phyloP scores from a whole-genome alignment of 192 early-diverging fungal genomes.

The Coemansia sp. region DNA sequence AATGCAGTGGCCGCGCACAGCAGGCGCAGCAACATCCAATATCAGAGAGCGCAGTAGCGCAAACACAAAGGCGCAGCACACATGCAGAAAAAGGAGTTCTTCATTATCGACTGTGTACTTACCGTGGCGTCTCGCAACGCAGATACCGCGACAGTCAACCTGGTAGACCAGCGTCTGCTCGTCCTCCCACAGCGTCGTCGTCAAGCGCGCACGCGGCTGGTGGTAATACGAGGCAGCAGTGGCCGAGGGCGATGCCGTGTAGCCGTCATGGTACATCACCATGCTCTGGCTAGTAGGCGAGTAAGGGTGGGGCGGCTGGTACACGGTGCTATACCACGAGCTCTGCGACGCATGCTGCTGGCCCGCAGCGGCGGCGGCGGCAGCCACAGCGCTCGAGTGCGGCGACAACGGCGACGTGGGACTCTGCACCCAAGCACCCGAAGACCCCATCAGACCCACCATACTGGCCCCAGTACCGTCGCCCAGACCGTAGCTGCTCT shows the following conservation, averaged over 20 bases:
- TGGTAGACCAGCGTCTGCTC: slow-evolving; percentile 76
- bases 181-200: slow-evolving; percentile 81
- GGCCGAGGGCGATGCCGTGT: slow-evolving; percentile 39
- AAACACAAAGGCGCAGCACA: no score
- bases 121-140: slow-evolving; percentile 68
- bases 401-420: slow-evolving; percentile 39
- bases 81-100: neutral
- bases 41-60: no score
- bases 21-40: no score
- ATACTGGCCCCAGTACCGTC: slow-evolving; percentile 37
- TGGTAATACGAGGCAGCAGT: slow-evolving; percentile 54
- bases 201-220: slow-evolving; percentile 46
- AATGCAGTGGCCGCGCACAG: no score
- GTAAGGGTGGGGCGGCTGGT: slow-evolving; percentile 48
- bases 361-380: slow-evolving; percentile 33
- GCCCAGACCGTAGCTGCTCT: slow-evolving; percentile 50
- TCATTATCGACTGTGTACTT: no score
- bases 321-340: slow-evolving; percentile 46
- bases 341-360: slow-evolving; percentile 38
- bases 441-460: slow-evolving; percentile 43
- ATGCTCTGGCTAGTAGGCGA: slow-evolving; percentile 42
- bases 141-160: slow-evolving; percentile 76
- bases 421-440: slow-evolving; percentile 37
- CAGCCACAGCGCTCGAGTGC: slow-evolving; percentile 18
- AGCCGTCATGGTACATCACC: slow-evolving; percentile 51